Conservation (phyloP, 2,329 filamentous ascomycete species). For the Pseudogymnoascus sp. region DNA sequence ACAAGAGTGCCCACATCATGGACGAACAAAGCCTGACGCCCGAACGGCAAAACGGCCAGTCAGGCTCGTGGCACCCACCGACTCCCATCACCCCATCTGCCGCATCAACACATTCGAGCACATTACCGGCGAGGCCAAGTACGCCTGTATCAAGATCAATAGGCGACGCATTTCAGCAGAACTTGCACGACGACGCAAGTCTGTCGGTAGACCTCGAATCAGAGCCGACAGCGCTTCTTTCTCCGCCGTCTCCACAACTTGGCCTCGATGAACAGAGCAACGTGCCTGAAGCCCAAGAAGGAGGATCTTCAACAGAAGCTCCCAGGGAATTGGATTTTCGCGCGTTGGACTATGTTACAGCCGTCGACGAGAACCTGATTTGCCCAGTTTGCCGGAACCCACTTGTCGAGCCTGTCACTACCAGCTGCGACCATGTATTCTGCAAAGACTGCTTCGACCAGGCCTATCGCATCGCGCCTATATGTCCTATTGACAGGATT, state of each 20-base stretch:
- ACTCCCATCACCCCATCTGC: not conserved
- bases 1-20: not conserved
- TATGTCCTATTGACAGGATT: constrained; percentile 52
- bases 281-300: not conserved
- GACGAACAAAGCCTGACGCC: not conserved
- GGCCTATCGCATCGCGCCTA: constrained; percentile 33
- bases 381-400: constrained; percentile 48
- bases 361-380: constrained; percentile 31
- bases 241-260: not conserved
- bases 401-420: constrained; percentile 52
- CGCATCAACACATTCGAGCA: not conserved
- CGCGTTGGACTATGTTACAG: constrained; percentile 28
- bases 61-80: not conserved
- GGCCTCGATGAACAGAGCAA: not conserved
- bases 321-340: constrained; percentile 23
- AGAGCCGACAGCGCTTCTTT: not conserved
- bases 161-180: not conserved
- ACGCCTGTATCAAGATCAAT: not conserved
- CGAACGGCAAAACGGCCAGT: not conserved
- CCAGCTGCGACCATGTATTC: constrained; percentile 57
- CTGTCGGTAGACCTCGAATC: not conserved
- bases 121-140: constrained; percentile 2
- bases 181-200: not conserved
- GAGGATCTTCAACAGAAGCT: not conserved
- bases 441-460: constrained; percentile 48